Conservation (phyloP, 176 grass and related monocot genomes). For the Juncus effusus region DNA sequence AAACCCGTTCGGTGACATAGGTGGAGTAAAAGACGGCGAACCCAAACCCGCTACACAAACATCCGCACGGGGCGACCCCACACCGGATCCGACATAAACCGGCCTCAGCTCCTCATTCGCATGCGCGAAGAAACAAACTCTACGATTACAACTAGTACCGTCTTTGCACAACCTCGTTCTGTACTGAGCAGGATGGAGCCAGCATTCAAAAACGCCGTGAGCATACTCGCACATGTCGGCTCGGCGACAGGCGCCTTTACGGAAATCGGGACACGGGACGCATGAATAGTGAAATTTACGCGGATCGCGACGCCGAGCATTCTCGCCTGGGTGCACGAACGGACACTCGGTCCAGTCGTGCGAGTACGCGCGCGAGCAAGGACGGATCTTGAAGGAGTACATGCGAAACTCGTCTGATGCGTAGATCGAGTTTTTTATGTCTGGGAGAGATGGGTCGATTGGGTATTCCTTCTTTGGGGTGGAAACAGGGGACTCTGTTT, state of each 20-base stretch:
- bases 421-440: constrained; percentile 84
- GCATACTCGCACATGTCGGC: constrained; percentile 83
- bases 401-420: constrained; percentile 73
- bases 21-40: constrained; percentile 53
- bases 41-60: constrained; percentile 61
- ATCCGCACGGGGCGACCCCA: constrained; percentile 46
- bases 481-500: constrained; percentile 20
- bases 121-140: constrained; percentile 89
- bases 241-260: constrained; percentile 64
- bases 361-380: constrained; percentile 75
- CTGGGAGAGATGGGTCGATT: constrained; percentile 63
- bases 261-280: constrained; percentile 75
- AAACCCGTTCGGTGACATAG: constrained; percentile 48
- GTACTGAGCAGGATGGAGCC: constrained; percentile 85
- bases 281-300: constrained; percentile 85
- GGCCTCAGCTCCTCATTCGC: constrained; percentile 64
- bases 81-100: constrained; percentile 55
- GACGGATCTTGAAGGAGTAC: constrained; percentile 90
- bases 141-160: constrained; percentile 59
- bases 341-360: constrained; percentile 93
- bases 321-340: constrained; percentile 87
- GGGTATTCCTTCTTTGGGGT: constrained; percentile 77
- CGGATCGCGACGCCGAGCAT: constrained; percentile 65
- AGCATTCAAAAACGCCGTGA: constrained; percentile 83
- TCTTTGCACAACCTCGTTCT: constrained; percentile 77